A percentile compares a stretch with the other conserved stretches of the same genome.
These are phyloP conservation scores for Waitea zeae DNA, from an alignment of 1,284 basidiomycete species.

Conservation along the genomic window DNA sequence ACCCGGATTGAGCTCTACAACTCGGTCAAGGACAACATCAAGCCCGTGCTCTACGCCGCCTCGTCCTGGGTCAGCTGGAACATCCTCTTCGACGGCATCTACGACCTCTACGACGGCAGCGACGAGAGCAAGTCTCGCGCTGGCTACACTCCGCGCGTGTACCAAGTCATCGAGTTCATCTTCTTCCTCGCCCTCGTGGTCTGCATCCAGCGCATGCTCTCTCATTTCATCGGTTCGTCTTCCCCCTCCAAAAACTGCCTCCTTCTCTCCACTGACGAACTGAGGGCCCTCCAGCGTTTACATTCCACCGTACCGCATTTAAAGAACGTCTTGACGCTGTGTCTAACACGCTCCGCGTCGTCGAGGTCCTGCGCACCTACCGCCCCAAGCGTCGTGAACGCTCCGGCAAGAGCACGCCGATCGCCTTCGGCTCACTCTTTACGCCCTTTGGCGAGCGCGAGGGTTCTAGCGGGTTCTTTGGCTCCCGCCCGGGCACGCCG, in stretches of 20 bases:
- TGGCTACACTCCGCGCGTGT: conserved; percentile 31
- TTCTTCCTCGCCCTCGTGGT: conserved; percentile 52
- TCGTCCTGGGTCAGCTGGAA: conserved; percentile 53
- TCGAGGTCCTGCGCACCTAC: conserved; percentile 56
- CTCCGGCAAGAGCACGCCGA: conserved; percentile 5
- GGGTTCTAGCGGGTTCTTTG: conserved; percentile 1
- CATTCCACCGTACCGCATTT: conserved; percentile 64
- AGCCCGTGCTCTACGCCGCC: conserved; percentile 50
- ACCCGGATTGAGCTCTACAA: conserved; percentile 48
- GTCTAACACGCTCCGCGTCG: conserved; percentile 32
- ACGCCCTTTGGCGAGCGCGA: not conserved
- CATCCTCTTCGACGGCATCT: conserved; percentile 50
- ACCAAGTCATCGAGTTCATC: conserved; percentile 43
- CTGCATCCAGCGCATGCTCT: conserved; percentile 44
- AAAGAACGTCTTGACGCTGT: conserved; percentile 52
- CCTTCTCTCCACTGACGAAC: not conserved
- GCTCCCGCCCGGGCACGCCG: conserved; percentile 2
- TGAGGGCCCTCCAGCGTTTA: conserved; percentile 25
- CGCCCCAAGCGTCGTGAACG: conserved; percentile 31
- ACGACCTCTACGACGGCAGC: conserved; percentile 26
- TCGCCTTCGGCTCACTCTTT: conserved; percentile 6
- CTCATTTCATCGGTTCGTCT: conserved; percentile 34
- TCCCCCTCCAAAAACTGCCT: too few relatives aligned
- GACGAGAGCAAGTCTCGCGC: conserved; percentile 29
- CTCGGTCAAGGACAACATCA: conserved; percentile 46